These are phyloP conservation scores for Dimargaris xerosporica DNA, from an alignment of 192 early-diverging fungal species.

Conservation along the genomic window DNA sequence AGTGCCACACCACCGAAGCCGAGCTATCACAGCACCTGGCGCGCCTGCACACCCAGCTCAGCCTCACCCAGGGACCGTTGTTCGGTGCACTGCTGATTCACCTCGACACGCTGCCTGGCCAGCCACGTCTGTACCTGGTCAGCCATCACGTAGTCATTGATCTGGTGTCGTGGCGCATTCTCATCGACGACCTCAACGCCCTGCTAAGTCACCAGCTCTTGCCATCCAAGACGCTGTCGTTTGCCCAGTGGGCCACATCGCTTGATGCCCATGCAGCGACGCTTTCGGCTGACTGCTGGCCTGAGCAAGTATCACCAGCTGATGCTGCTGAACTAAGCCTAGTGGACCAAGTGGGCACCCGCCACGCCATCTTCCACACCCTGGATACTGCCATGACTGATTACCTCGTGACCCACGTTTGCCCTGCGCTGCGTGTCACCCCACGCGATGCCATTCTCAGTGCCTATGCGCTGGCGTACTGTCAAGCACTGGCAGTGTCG, in stretches of 20 bases:
- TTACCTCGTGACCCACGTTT: not conserved
- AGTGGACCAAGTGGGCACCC: not conserved
- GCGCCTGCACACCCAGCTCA: not conserved
- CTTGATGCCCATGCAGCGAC: slow-evolving; percentile 2
- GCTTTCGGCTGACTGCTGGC: not conserved
- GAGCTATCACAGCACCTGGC: not conserved
- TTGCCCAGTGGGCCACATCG: slow-evolving; percentile 12
- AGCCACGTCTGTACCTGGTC: slow-evolving; percentile 13
- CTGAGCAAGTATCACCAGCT: not conserved
- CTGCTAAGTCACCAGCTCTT: slow-evolving; percentile 9
- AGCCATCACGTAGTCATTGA: slow-evolving; percentile 21
- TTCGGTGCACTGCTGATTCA: not conserved
- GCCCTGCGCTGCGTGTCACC: not conserved
- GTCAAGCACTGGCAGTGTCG: not conserved
- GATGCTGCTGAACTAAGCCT: no score
- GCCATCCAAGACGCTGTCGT: slow-evolving; percentile 16
- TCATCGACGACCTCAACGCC: slow-evolving; percentile 18
- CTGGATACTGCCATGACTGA: not conserved
- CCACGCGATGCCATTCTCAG: not conserved
- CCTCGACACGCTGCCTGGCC: slow-evolving; percentile 2
- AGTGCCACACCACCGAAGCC: not conserved
- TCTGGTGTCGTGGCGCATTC: slow-evolving; percentile 21
- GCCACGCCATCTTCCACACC: not conserved
- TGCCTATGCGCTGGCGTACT: not conserved
- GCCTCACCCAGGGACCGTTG: slow-evolving; percentile 1